phyloP scores from a whole-genome alignment of 306 rosid genomes.

The Lagenaria siceraria region DNA sequence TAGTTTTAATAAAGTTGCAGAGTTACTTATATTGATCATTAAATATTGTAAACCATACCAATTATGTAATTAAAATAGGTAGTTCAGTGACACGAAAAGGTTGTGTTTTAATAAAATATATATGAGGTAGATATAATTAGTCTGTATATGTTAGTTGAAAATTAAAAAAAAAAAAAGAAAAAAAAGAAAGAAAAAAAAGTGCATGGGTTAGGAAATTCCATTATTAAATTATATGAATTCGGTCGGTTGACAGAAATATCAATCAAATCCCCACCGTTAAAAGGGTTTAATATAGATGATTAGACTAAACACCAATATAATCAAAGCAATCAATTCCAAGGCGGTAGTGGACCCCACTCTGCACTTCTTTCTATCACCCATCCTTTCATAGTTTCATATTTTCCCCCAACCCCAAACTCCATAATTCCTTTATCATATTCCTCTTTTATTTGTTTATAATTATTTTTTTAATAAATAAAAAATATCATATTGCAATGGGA shows the following conservation, averaged over 20 bases:
- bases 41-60: not conserved
- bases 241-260: not conserved
- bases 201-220: not conserved
- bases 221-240: not conserved
- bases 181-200: not conserved
- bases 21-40: not conserved
- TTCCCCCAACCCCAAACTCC: not conserved
- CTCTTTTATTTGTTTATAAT: not conserved
- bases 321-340: not conserved
- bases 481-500: too few species aligned
- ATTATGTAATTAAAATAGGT: not conserved
- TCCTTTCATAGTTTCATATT: not conserved
- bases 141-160: not conserved
- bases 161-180: too few species aligned
- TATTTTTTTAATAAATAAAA: too few species aligned
- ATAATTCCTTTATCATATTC: not conserved
- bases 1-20: not conserved
- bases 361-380: not conserved
- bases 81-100: not conserved
- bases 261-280: conserved; percentile 6
- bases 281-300: not conserved
- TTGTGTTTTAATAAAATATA: not conserved
- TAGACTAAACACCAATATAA: not conserved
- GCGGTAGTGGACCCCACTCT: not conserved
- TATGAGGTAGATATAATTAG: not conserved